A percentile compares a stretch with the other conserved stretches of the same genome.
Conservation (phyloP, 2,329 filamentous ascomycete genomes). For the Phialemoniopsis sp. region DNA sequence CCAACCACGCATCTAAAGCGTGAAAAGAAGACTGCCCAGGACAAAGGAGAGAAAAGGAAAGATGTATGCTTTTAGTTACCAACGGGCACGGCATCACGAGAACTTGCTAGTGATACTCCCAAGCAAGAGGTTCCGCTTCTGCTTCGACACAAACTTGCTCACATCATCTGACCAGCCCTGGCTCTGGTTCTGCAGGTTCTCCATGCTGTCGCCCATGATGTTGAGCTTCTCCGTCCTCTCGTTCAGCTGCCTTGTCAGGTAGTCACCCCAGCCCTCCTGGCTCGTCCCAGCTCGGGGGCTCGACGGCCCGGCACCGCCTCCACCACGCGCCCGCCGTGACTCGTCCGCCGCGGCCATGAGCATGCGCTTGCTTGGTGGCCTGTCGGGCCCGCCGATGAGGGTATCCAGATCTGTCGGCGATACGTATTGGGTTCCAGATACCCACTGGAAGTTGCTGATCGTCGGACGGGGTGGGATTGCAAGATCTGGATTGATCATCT, state of each 20-base stretch:
- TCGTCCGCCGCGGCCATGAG: conserved; percentile 74
- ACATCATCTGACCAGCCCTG: conserved; percentile 84
- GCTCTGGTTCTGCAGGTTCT: conserved; percentile 75
- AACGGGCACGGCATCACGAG: conserved; percentile 12
- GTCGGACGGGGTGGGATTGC: conserved; percentile 77
- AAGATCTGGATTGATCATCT: conserved; percentile 73
- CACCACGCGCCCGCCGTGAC: conserved; percentile 51
- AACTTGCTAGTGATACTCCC: conserved; percentile 64
- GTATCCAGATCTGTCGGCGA: conserved; percentile 84
- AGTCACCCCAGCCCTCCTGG: conserved; percentile 69
- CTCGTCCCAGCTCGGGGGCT: conserved; percentile 15
- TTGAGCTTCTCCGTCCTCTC: conserved; percentile 86
- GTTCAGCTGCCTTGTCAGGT: conserved; percentile 81
- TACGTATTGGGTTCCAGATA: conserved; percentile 89
- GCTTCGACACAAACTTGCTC: conserved; percentile 77
- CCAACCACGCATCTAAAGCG: no score
- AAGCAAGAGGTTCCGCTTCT: conserved; percentile 81
- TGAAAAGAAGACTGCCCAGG: no score
- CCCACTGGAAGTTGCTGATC: conserved; percentile 95
- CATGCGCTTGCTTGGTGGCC: conserved; percentile 87
- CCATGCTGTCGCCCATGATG: conserved; percentile 79
- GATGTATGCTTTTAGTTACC: no score
- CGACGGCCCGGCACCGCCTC: conserved; percentile 21
- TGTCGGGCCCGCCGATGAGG: conserved; percentile 82
- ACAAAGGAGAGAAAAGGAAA: no score